These are phyloP conservation scores for Boletus rubroflammeus DNA, from an alignment of 768 basidiomycete species.

Conservation along the genomic window DNA sequence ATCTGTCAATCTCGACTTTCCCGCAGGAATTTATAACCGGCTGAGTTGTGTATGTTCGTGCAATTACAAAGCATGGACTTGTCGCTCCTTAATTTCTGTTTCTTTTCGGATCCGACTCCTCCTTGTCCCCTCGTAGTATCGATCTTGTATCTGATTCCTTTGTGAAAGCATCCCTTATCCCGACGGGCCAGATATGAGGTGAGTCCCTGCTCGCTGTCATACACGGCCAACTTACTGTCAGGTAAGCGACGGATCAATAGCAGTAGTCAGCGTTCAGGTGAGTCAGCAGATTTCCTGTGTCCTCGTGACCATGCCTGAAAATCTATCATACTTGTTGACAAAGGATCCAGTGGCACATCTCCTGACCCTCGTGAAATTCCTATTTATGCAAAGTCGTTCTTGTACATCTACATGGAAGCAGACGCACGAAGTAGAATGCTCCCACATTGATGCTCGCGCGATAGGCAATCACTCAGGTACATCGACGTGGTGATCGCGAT, in stretches of 20 bases:
- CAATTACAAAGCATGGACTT: slow-evolving; percentile 11
- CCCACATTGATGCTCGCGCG: neutral
- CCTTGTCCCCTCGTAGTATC: slow-evolving; percentile 9
- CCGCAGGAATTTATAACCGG: slow-evolving; percentile 19
- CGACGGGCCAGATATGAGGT: slow-evolving; percentile 6
- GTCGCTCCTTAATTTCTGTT: slow-evolving; percentile 13
- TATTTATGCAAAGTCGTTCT: neutral
- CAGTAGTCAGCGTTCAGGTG: slow-evolving; percentile 3
- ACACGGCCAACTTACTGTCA: neutral
- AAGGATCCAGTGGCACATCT: neutral
- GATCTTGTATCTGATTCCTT: neutral
- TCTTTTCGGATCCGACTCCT: slow-evolving; percentile 3
- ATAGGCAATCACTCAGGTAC: neutral
- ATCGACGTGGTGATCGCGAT: neutral
- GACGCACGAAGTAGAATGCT: neutral
- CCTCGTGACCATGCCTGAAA: neutral
- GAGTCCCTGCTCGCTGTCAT: neutral
- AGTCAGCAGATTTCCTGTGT: slow-evolving; percentile 5
- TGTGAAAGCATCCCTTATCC: neutral
- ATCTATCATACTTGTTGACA: slow-evolving; percentile 7
- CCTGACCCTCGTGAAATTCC: slow-evolving; percentile 1
- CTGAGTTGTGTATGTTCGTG: slow-evolving; percentile 9
- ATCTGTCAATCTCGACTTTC: slow-evolving; percentile 11
- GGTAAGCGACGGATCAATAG: neutral
- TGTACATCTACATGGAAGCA: neutral